Evolutionary conservation across 2,329 filamentous ascomycete genomes (phyloP).

Genomic region (Colletotrichum paranaense): DNA sequence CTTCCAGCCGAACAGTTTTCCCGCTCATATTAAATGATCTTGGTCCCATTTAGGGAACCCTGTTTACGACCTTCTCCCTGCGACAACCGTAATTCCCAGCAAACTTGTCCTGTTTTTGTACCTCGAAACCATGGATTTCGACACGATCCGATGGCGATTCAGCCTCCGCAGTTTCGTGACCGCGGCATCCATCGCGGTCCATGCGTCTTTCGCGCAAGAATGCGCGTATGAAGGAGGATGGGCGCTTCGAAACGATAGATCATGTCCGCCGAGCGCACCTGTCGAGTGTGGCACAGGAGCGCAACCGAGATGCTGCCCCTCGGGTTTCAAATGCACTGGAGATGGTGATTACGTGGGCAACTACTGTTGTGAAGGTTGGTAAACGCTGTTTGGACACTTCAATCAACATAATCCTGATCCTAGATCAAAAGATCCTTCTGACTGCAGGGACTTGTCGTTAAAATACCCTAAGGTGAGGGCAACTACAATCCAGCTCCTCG

Average conservation of each 20-base stretch:
- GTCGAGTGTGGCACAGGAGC: conserved; percentile 18
- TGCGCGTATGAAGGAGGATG: conserved; percentile 19
- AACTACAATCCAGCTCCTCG: background rate
- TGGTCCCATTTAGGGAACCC: background rate
- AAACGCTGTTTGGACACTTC: background rate
- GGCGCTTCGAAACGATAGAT: conserved; percentile 8
- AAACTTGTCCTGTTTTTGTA: background rate
- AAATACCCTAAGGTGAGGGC: background rate
- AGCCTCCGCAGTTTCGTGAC: background rate
- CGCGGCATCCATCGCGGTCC: background rate
- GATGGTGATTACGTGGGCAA: conserved; percentile 21
- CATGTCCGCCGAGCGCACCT: conserved; percentile 14
- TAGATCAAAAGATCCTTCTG: conserved; percentile 1
- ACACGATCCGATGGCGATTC: background rate
- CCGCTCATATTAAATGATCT: background rate
- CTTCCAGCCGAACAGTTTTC: background rate
- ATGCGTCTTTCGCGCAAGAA: background rate
- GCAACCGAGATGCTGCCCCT: conserved; percentile 25
- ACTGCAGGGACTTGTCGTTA: background rate
- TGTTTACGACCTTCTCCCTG: background rate
- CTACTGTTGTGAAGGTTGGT: conserved; percentile 11
- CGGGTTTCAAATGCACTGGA: conserved; percentile 5
- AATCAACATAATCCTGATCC: background rate
- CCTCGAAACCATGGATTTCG: background rate
- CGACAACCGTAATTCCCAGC: background rate